Evolutionary conservation across 805 yeast genomes (phyloP).

Genomic region (Pichia deserticola): DNA sequence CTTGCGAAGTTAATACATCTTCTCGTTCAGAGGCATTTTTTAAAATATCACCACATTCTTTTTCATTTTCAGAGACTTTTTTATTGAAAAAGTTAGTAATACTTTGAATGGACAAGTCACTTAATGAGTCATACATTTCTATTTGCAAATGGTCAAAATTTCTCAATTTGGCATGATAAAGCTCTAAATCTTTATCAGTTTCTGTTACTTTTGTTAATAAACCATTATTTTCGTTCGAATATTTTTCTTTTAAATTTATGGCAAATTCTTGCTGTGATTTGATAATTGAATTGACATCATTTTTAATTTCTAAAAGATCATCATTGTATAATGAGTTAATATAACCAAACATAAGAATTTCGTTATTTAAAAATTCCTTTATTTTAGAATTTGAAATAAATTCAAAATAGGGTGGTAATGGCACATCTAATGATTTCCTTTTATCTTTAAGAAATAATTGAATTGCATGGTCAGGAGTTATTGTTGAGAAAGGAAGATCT

Average conservation of each 20-base stretch:
- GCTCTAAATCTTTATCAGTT: conserved; percentile 18
- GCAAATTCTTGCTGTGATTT: conserved; percentile 34
- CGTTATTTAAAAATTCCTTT: conserved; percentile 14
- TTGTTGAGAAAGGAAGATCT: neutral
- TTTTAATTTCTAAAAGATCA: conserved; percentile 9
- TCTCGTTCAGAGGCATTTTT: conserved; percentile 12
- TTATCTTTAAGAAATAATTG: neutral
- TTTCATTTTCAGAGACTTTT: conserved; percentile 25
- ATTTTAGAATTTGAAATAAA: conserved; percentile 19
- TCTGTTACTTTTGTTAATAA: conserved; percentile 14
- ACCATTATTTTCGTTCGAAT: conserved; percentile 15
- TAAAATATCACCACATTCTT: conserved; percentile 10
- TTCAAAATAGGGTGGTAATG: conserved; percentile 18
- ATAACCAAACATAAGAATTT: conserved; percentile 15
- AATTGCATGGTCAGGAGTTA: neutral
- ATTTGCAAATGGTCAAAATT: conserved; percentile 19
- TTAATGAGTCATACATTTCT: conserved; percentile 24
- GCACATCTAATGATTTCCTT: conserved; percentile 1
- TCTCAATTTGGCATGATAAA: conserved; percentile 17
- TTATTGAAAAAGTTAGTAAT: conserved; percentile 28
- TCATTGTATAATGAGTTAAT: conserved; percentile 11
- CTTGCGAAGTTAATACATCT: conserved; percentile 3
- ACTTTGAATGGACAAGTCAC: conserved; percentile 29
- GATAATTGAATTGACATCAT: conserved; percentile 25
- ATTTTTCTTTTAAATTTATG: conserved; percentile 17